Base-by-base conservation (phyloP, 345 rosid species). In the Hibiscus trionum region DNA sequence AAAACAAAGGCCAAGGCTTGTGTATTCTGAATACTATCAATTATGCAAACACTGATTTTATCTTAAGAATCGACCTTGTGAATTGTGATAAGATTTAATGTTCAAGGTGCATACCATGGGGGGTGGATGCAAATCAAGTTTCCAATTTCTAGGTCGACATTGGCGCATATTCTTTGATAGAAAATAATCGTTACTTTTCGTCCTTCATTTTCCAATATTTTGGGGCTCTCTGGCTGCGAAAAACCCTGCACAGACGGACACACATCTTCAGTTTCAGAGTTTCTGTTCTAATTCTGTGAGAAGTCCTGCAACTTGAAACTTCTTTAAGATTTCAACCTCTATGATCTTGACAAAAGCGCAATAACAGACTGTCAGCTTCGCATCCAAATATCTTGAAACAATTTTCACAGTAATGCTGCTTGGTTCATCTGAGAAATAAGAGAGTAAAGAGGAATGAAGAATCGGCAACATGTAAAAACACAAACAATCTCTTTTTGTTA, bases 141-240 rank as follows among this genome's bases (percentile, higher is more conserved):
- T 66, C 97, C 96, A 55, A 84, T 80, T 83, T 92, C 99, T 2
- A 95, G 85, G 71, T 95, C 96, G 57, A 92, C 90, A 74, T 90
- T 77, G n/a, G 72, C 58, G 49, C 93, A 92, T 76, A 88, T 86
- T 86, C 90, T 87, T 68, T 91, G 79, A 77, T 75, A 88, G 73
- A 95, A 95, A 76, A 95, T 85, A 66, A 92, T 74, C 10, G 82
- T 89, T 74, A 73, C 78, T 69, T 78, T 77, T 72, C 72, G 70
- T 69, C 79, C 85, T 70, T 76, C 75, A 70, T 57, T 78, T 4
- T 69, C 69, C 52, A 70, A 46, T 52, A 64, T 39, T 76, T 80
- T 79, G 42, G 77, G 68, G 72, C 62, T 70, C 24, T 78, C 75
- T 14, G 66, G 69, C 71, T 78, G 80, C 11, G 27, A 74, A 12